These are phyloP conservation scores for Bothriochloa decipiens DNA, from an alignment of 176 grass and related monocot genomes.

Conservation along the genomic window DNA sequence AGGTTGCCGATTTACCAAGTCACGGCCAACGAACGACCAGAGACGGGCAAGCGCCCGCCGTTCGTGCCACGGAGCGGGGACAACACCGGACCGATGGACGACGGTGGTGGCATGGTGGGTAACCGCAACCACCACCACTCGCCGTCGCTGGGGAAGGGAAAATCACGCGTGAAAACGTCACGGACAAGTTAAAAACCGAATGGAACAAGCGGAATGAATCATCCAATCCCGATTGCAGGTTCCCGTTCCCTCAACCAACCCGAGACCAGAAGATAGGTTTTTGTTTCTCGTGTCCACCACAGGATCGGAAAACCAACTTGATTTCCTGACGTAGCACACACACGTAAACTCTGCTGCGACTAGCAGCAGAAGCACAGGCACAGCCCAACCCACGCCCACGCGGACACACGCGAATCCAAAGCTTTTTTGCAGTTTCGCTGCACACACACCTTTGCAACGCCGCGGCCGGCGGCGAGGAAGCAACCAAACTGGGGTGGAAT, in stretches of 20 bases:
- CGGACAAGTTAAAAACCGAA: background rate
- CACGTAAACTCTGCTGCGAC: background rate
- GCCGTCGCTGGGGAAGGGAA: background rate
- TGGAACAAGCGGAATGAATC: background rate
- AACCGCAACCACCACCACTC: constrained; percentile 23
- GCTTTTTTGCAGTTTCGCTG: constrained; percentile 2
- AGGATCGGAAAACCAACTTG: constrained; percentile 7
- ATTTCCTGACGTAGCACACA: constrained; percentile 33
- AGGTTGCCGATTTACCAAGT: constrained; percentile 50
- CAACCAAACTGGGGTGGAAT: background rate
- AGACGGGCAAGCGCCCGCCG: background rate
- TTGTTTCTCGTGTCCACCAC: constrained; percentile 24
- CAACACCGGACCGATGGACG: background rate
- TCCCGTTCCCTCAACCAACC: background rate
- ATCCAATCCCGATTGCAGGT: background rate
- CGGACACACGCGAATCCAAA: constrained; percentile 7
- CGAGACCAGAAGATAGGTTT: background rate
- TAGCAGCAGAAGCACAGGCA: background rate
- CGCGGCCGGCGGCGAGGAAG: constrained; percentile 32
- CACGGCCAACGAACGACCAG: constrained; percentile 23
- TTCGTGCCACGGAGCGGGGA: constrained; percentile 6
- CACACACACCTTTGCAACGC: constrained; percentile 37
- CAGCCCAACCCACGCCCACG: background rate
- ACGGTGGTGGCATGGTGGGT: background rate
- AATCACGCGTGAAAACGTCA: background rate